These are phyloP conservation scores for Trametopsis cervina DNA, from an alignment of 768 basidiomycete species.

Conservation along the genomic window DNA sequence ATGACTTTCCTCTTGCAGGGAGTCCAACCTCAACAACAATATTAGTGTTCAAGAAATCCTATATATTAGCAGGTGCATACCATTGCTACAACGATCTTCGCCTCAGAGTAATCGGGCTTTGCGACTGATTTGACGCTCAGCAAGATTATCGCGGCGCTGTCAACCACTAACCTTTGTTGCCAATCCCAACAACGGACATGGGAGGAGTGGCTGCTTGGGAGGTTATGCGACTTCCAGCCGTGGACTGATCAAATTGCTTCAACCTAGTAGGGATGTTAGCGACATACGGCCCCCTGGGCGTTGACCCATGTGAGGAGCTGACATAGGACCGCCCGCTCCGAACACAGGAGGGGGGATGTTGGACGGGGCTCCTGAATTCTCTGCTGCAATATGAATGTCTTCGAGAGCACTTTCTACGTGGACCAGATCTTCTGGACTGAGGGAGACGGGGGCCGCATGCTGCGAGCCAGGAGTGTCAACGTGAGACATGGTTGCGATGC, in stretches of 20 bases:
- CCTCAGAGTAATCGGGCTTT: constrained; percentile 97
- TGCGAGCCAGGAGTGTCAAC: constrained; percentile 13
- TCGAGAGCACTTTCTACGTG: constrained; percentile 46
- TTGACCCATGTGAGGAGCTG: constrained; percentile 20
- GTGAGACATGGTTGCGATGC: constrained; percentile 12
- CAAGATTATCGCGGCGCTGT: not conserved
- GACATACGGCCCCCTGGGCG: too few relatives aligned
- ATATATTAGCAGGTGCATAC: constrained; percentile 31
- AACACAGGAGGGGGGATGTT: constrained; percentile 43
- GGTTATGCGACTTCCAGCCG: constrained; percentile 58
- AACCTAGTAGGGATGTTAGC: constrained; percentile 38
- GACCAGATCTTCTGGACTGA: constrained; percentile 39
- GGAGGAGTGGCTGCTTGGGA: constrained; percentile 78
- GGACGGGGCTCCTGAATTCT: not conserved
- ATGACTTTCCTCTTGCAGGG: constrained; percentile 97
- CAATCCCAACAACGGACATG: constrained; percentile 80
- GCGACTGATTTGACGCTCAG: constrained; percentile 46
- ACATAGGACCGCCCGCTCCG: constrained; percentile 76
- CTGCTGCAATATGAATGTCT: constrained; percentile 29
- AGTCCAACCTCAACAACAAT: constrained; percentile 69
- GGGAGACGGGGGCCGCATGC: constrained; percentile 6
- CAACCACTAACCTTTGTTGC: constrained; percentile 62
- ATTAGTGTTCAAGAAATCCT: not conserved
- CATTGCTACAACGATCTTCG: constrained; percentile 98
- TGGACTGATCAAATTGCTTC: constrained; percentile 74